Conservation (phyloP, 2,329 filamentous ascomycete genomes). For the Blumeria hordei region DNA sequence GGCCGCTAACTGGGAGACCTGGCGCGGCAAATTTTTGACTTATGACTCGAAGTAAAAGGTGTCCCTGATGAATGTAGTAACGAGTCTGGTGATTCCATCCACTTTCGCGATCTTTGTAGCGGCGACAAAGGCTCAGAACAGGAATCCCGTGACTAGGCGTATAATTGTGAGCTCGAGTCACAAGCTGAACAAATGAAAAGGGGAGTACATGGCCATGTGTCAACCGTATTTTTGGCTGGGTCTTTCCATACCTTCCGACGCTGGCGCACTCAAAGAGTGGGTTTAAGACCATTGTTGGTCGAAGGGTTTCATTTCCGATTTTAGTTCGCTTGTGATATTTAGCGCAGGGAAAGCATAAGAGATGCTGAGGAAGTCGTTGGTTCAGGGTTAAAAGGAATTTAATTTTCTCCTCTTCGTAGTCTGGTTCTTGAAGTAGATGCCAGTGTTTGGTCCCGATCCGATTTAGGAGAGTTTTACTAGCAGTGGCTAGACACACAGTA, state of each 20-base stretch:
- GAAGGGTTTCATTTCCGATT: slow-evolving; percentile 27
- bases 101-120: slow-evolving; percentile 24
- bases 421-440: slow-evolving; percentile 17
- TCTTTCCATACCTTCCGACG: slow-evolving; percentile 21
- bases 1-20: slow-evolving; percentile 24
- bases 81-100: slow-evolving; percentile 30
- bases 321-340: slow-evolving; percentile 28
- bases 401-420: slow-evolving; percentile 22
- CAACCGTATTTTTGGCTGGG: slow-evolving; percentile 26
- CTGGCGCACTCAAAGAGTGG: slow-evolving; percentile 32
- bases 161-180: slow-evolving; percentile 23
- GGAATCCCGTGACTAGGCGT: slow-evolving; percentile 23
- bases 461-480: slow-evolving; percentile 21
- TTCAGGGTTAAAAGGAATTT: slow-evolving; percentile 28
- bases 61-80: slow-evolving; percentile 27
- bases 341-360: slow-evolving; percentile 33
- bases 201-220: slow-evolving; percentile 29
- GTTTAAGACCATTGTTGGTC: slow-evolving; percentile 27
- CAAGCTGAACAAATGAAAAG: slow-evolving; percentile 34
- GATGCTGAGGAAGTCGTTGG: slow-evolving; percentile 24
- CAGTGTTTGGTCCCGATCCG: slow-evolving; percentile 20
- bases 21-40: slow-evolving; percentile 27
- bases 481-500: slow-evolving; percentile 23
- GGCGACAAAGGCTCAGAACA: slow-evolving; percentile 22
- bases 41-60: slow-evolving; percentile 31